Evolutionary conservation across 371 early-diverging fungal species (phyloP).

Genomic region (Mucor mucedo): DNA sequence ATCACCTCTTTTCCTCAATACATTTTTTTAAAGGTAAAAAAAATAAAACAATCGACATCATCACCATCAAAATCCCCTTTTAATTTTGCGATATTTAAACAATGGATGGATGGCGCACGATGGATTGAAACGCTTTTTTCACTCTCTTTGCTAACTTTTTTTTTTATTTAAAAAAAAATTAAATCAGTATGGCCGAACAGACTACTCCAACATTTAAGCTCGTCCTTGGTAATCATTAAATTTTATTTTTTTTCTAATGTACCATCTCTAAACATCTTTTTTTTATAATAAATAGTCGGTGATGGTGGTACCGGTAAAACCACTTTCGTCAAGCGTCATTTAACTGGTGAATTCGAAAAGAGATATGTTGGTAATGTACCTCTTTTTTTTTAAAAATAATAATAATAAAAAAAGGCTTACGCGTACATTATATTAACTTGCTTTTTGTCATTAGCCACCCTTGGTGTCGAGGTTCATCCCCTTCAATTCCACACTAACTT

Average conservation of each 20-base stretch:
- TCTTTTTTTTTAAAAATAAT: not conserved
- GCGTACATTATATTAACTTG: conserved; percentile 1
- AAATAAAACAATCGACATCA: not conserved
- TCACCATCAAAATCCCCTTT: not conserved
- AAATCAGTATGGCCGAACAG: conserved; percentile 39
- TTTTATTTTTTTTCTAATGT: not conserved
- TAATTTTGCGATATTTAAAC: not conserved
- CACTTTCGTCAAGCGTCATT: conserved; percentile 99
- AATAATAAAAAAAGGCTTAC: not conserved
- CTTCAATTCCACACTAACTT: conserved; percentile 98
- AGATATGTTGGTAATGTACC: conserved; percentile 94
- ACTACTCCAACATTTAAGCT: conserved; percentile 80
- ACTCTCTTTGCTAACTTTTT: conserved; percentile 2
- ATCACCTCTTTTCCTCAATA: conserved; percentile 8
- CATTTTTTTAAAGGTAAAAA: conserved; percentile 8
- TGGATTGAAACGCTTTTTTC: conserved; percentile 6
- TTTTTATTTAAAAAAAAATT: not conserved
- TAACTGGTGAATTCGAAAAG: conserved; percentile 99
- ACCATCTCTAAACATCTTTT: conserved; percentile 1
- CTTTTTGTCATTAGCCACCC: conserved; percentile 79
- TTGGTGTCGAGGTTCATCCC: conserved; percentile 99
- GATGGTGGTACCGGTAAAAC: conserved; percentile 99
- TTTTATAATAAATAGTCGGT: conserved; percentile 75
- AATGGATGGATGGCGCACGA: conserved; percentile 15
- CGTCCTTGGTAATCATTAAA: conserved; percentile 66